Evolutionary conservation across 2,329 filamentous ascomycete genomes (phyloP), one percentile per base, ranked within the genome.

Genomic region (Colletotrichum limetticola): DNA sequence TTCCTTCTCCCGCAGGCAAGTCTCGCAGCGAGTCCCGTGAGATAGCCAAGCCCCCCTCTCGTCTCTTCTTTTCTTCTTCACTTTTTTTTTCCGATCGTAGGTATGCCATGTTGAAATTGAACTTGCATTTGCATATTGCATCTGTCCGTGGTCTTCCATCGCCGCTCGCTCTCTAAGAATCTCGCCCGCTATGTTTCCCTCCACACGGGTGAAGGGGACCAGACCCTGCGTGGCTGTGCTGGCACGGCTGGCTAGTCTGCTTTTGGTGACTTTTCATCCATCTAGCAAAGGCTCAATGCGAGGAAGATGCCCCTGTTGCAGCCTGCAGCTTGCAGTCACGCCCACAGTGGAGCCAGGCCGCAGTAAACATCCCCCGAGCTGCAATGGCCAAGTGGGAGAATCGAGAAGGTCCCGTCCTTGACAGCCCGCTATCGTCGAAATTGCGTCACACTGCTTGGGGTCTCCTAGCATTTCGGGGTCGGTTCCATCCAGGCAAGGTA

Each of bases 221-320:
- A 73, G 71, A 73, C 66, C 66, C 71, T 70, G 66, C 71, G 71
- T 73, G 71, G 71, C 71, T 73, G 66, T 73, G 71, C 71, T 49
- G 55, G 56, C 60, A 65, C 60, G 24, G 16, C 61, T 60, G 55
- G 64, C 60, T 70, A 65, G 26, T 16, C 61, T 60, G 32, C 24
- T 63, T 62, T 37, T 42, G 32, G 42, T 49, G 42, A n/a, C 42
- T 49, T 49, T 42, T 42, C 14, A 42, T 42, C 42, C 42, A n/a
- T 49, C 42, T 49, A 16, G 19, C 37, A 42, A 42, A 42, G 37
- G 19, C 42, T 49, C 42, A n/a, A n/a, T 49, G 42, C 42, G 42
- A 49, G 42, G 42, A n/a, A 49, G 52, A 37, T 68, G 53, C 60
- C 62, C 60, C 28, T 73, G 71, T 60, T 62, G 61, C 42, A 49